Evolutionary conservation across 257 asterid species (phyloP), one percentile per base, ranked within the genome.

Genomic region (Solanum piurae): DNA sequence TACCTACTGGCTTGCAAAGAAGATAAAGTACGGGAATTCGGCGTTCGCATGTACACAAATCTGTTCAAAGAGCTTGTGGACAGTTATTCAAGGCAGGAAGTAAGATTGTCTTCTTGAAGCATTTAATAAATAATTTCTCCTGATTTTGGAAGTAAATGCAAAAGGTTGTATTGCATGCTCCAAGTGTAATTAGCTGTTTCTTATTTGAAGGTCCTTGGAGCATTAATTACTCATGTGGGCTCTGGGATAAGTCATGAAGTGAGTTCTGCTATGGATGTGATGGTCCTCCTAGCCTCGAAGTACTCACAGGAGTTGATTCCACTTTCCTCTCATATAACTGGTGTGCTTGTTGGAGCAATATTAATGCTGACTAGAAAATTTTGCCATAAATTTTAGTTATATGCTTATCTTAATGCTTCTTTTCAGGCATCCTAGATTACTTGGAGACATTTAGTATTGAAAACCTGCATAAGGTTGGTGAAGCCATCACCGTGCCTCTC

Each of bases 371-470:
- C 82, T 84, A 46, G 79, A 34, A 55, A 33, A 72, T 18, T 75
- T 77, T 29, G 16, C 83, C 66, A 7, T 85, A 23, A 42, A 42
- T 64, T 86, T 75, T 83, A 84, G 89, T 58, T 82, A 62, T 87
- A 31, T 86, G 71, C 72, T 79, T 89, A 20, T 82, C 40, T 34
- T 37, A 40, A 85, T 80, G 84, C 85, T 89, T 89, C 21, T 76
- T 86, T 88, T 83, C 92, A 95, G 98, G 98, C 89, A 91, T 95
- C 93, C 91, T 95, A 93, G 98, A 95, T 92, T 95, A 95, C 92
- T 89, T 94, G 92, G 98, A 95, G 94, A 92, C 97, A 83, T 94
- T 95, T 91, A 91, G 89, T 80, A 76, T 88, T 86, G 96, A 90
- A 92, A 92, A 93, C 88, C 93, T 95, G 88, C 98, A 91, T 91